These are phyloP conservation scores for Trichoderma guizhouense DNA, from an alignment of 2,329 filamentous ascomycete species.

Conservation along the genomic window DNA sequence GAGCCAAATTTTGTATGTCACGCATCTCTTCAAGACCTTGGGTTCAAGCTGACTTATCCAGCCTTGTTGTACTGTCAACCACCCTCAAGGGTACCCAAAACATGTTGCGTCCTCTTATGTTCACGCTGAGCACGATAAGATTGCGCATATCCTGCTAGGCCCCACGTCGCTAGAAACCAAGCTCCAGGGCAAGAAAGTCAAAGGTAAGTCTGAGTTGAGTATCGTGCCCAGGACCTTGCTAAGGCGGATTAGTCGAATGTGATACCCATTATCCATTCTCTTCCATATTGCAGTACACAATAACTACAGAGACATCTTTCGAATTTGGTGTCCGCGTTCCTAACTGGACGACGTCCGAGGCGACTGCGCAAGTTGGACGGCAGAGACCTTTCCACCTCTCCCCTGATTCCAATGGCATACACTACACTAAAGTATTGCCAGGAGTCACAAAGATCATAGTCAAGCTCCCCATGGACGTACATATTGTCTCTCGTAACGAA, in stretches of 20 bases:
- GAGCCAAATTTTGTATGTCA: background rate
- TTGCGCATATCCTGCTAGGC: background rate
- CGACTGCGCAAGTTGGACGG: background rate
- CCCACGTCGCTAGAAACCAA: background rate
- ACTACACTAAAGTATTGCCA: background rate
- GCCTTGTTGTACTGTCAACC: background rate
- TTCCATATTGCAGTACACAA: background rate
- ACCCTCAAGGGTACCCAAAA: background rate
- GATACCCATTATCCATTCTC: background rate
- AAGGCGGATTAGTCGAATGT: background rate
- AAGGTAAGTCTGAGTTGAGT: background rate
- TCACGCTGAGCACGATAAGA: background rate
- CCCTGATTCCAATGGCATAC: background rate
- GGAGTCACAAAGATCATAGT: background rate
- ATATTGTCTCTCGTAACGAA: background rate
- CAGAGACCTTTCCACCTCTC: background rate
- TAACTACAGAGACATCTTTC: background rate
- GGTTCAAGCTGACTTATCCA: background rate
- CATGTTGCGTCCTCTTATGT: background rate
- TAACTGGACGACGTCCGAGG: background rate
- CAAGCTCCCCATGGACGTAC: background rate
- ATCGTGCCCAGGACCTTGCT: too few species aligned
- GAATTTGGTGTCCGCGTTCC: background rate
- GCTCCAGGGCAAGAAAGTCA: background rate
- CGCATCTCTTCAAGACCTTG: background rate